Evolutionary conservation across 805 yeast species (phyloP), one percentile per base, ranked within the genome.

Genomic region (Wilhelminamyces savonicus): DNA sequence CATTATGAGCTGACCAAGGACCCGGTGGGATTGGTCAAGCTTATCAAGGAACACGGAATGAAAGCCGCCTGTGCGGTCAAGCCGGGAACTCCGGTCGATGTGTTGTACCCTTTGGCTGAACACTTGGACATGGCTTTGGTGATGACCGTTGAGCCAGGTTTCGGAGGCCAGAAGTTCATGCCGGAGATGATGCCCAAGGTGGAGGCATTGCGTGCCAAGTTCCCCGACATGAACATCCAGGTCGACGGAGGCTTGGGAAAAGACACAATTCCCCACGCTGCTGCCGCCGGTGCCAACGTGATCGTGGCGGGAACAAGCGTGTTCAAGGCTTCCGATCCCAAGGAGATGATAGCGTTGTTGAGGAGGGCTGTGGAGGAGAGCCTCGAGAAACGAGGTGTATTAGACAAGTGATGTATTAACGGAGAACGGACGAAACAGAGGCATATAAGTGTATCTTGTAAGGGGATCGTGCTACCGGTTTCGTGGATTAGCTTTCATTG

Each of bases 101-200:
- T 75, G 3, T 69, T 88, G 24, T 78, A 67, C 46, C 88, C 84
- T 17, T 61, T 84, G 36, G 90, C 80, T 16, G 80, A 79, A 27
- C 64, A 74, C 33, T 67, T 90, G 43, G 97, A 92, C 56, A 85
- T 90, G 96, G 88, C 85, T n/a, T 69, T 92, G 35, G 81, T 92
- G 24, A 92, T 90, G 97, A 92, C 98, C 3, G 97, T 92, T 21
- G 98, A 92, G 62, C 98, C 98, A 10, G 98, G 98, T 1, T 90
- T 92, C 54, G 98, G 98, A 14, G 98, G 98, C 26, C 98, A 92
- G 62, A 82, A 82, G 56, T 92, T 92, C 67, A 87, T 85, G 96
- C 64, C 76, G 13, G 84, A 77, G 35, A 88, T 90, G 96, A 88
- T 92, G 97, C 86, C 94, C 39, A 90, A 90, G 61, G 97, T 90